Conservation (phyloP, 2,329 filamentous ascomycete genomes). For the Talaromyces albobiverticillius region DNA sequence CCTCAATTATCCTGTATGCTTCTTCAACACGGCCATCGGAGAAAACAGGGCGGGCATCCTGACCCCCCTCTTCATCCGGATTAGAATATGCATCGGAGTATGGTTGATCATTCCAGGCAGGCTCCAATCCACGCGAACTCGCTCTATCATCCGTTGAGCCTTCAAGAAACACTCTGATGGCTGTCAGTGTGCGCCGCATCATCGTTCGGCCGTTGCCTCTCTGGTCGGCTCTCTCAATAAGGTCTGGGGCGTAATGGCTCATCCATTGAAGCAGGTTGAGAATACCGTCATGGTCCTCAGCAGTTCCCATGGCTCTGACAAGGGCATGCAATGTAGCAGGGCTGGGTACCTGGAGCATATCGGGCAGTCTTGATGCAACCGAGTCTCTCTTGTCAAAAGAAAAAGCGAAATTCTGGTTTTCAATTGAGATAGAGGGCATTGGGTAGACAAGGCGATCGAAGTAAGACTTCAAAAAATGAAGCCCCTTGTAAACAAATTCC, state of each 20-base stretch:
- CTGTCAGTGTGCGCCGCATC: constrained; percentile 40
- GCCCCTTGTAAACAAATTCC: constrained; percentile 29
- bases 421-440: constrained; percentile 9
- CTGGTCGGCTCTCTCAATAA: constrained; percentile 35
- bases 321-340: constrained; percentile 41
- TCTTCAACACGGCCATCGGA: constrained; percentile 30
- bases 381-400: not conserved
- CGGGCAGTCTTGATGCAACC: constrained; percentile 22
- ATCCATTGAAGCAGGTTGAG: constrained; percentile 43
- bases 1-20: constrained; percentile 36
- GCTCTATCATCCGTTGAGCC: constrained; percentile 23
- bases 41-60: constrained; percentile 17
- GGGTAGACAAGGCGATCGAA: constrained; percentile 36
- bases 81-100: not conserved
- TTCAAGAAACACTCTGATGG: constrained; percentile 40
- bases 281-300: constrained; percentile 39
- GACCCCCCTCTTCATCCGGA: not conserved
- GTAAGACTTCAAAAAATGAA: constrained; percentile 31
- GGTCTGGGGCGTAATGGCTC: constrained; percentile 28
- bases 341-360: constrained; percentile 33
- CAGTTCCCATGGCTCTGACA: constrained; percentile 39
- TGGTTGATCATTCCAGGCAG: not conserved
- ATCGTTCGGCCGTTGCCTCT: constrained; percentile 34
- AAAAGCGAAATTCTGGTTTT: not conserved
- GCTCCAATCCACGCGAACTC: not conserved